Base-by-base conservation (phyloP, 225 moss, liverwort and hornwort species). In the Straminergon stramineum region DNA sequence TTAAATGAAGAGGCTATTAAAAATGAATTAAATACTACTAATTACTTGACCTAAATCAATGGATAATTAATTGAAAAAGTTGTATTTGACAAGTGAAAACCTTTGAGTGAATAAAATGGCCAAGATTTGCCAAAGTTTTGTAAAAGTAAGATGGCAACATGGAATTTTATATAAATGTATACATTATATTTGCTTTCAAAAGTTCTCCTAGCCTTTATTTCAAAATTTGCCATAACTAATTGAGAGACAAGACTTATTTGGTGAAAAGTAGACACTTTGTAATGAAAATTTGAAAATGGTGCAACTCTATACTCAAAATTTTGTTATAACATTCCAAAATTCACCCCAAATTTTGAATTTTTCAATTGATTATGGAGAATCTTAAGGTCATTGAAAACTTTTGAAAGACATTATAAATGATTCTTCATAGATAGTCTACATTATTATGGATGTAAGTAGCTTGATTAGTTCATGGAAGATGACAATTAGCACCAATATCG, bases 341-440 rank as follows among this genome's bases (percentile, higher is more conserved):
- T 76, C 32, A 75, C 5, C 4, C 2, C 30, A 2, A 8, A 7
- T 73, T 24, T 22, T 17, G 10, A 74, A 17, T 45, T 34, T 53
- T 21, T 13, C 0, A 76, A 52, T 53, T 76, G 13, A 2, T 34
- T 52, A 8, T 34, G 0, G 8, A 15, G 2, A 24, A 78, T 78
- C 15, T 78, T 78, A 0, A 9, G 0, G 6, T 37, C 1, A 56
- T 23, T 0, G 0, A 55, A 34, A 55, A 22, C 3, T 37, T 78
- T 37, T 22, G 5, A 79, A 79, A 57, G 15, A 53, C 3, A 26
- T 6, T 37, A 9, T 6, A 37, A 37, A 78, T 14, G 2, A 55
- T 78, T 35, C 5, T 78, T 37, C 8, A 9, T 15, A 9, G 5
- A 55, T 6, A 56, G 56, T 78, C 24, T 24, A 24, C 1, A 37